Evolutionary conservation across 2,329 filamentous ascomycete species (phyloP).

Genomic region (Nigrospora osmanthi): DNA sequence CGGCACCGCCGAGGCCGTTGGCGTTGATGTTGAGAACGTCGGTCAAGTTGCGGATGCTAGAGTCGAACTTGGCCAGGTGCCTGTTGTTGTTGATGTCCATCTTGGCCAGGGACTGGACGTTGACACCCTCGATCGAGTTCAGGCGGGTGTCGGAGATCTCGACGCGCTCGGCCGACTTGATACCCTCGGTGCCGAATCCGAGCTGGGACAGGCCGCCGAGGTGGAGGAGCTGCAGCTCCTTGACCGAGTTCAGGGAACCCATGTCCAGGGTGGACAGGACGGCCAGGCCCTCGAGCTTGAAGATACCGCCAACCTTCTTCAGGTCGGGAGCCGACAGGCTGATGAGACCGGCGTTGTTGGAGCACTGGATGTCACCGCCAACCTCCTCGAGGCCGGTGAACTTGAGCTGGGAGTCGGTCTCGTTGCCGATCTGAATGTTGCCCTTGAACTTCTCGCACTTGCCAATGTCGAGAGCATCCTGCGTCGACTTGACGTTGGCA

Average conservation of each 20-base stretch:
- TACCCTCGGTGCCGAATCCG: conserved; percentile 41
- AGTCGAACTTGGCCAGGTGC: conserved; percentile 65
- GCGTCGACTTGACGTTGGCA: conserved; percentile 54
- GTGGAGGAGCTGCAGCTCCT: not conserved
- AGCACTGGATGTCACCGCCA: conserved; percentile 47
- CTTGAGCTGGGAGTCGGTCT: conserved; percentile 47
- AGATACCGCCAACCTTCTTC: conserved; percentile 57
- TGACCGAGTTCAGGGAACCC: conserved; percentile 53
- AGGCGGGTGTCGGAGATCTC: conserved; percentile 83
- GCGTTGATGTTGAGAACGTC: conserved; percentile 64
- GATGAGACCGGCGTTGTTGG: conserved; percentile 55
- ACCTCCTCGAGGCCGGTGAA: conserved; percentile 51
- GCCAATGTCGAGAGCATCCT: conserved; percentile 51
- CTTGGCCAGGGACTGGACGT: conserved; percentile 61
- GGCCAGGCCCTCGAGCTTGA: conserved; percentile 62
- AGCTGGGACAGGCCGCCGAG: conserved; percentile 52
- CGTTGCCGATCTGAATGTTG: conserved; percentile 55
- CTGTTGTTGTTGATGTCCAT: conserved; percentile 85
- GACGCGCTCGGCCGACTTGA: conserved; percentile 62
- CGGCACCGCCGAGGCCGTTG: conserved; percentile 52
- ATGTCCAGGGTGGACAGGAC: conserved; percentile 62
- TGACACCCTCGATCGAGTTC: conserved; percentile 69
- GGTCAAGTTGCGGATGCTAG: conserved; percentile 70
- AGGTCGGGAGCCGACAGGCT: conserved; percentile 56
- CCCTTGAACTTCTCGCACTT: conserved; percentile 63